phyloP scores from a whole-genome alignment of 495 filamentous ascomycete genomes.

The Talaromyces ruber region DNA sequence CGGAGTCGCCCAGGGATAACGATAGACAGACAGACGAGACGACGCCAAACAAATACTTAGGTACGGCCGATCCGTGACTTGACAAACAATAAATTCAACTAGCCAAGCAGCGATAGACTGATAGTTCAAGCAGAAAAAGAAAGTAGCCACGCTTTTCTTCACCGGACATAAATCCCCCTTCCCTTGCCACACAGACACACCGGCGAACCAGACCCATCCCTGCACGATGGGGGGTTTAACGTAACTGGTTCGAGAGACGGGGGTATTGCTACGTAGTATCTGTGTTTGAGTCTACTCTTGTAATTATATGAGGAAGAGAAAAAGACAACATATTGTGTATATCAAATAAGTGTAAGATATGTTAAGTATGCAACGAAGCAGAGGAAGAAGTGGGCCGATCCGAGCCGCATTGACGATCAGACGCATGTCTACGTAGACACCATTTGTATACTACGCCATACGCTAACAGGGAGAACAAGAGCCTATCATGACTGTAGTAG shows the following conservation, averaged over 20 bases:
- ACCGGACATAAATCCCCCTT: neutral
- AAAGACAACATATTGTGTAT: too few species aligned
- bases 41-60: neutral
- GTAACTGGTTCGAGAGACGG: too few species aligned
- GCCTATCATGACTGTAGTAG: too few species aligned
- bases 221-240: neutral
- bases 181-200: neutral
- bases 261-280: too few species aligned
- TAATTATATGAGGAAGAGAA: neutral
- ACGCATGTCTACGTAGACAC: neutral
- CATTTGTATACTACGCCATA: neutral
- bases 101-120: neutral
- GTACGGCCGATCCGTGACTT: neutral
- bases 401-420: neutral
- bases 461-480: too few species aligned
- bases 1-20: neutral
- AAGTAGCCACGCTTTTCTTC: neutral
- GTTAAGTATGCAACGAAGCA: neutral
- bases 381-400: neutral
- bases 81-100: neutral
- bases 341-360: too few species aligned
- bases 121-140: neutral
- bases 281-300: too few species aligned
- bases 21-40: neutral
- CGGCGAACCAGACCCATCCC: neutral